Evolutionary conservation across 73 alveolate species (phyloP), one percentile per base, ranked within the genome.

Genomic region (Tetrahymena borealis): DNA sequence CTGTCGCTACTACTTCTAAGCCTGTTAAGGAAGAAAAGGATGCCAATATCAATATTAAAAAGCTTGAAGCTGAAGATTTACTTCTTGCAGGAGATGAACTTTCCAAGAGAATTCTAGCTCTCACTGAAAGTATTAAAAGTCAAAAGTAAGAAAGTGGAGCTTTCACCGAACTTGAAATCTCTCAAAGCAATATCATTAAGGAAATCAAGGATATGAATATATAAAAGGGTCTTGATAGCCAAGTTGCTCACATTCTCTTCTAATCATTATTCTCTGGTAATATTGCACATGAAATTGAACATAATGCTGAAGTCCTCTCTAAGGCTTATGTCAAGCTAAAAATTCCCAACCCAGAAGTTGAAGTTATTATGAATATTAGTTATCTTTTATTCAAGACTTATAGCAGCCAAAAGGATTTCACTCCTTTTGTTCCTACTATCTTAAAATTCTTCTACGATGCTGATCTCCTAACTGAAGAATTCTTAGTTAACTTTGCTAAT

Each of bases 151-250:
- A 85, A 32, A 85, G 38, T 85, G 39, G 93, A 1, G 78, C 24
- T 79, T 32, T 93, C 35, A 85, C 90, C 15, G 91, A 85, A 38
- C 7, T 11, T 15, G 93, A 93, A 16, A 38, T 85, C 31, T 79
- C 95, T 85, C 93, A 93, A 79, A 39, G 39, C 85, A 39, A 78
- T 32, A 32, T 85, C 11, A 90, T 90, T 16, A 32, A 93, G 78
- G 93, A 93, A 33, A 93, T 93, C 11, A 93, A 85, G 42, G 91
- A 40, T 33, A 79, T 93, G 85, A 93, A 85, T 40, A 40, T 93
- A 20, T 91, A 93, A 31, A 93, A 39, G 39, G 38, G 39, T 32
- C 91, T 93, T 24, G 78, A 39, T 32, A 90, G 91, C 40, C 38
- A 92, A 39, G 78, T 93, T 85, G 90, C 93, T 33, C 91, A 39